These are phyloP conservation scores for Amoebophrya sp. DNA, from an alignment of 169 alveolate species.

Conservation along the genomic window DNA sequence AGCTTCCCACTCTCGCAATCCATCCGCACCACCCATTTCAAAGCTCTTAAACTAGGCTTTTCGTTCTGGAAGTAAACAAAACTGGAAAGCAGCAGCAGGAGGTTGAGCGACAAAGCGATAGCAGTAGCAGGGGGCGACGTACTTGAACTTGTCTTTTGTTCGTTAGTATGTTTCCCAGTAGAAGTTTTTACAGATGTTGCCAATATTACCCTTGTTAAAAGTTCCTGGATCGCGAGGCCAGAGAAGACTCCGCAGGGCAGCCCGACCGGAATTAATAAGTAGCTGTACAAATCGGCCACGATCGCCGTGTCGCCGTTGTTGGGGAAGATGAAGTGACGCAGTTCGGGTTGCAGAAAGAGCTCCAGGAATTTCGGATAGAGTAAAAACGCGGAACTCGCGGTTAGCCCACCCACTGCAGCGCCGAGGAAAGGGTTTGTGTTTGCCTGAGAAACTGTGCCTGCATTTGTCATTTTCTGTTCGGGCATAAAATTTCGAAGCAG, in stretches of 20 bases:
- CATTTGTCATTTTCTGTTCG: too few species aligned
- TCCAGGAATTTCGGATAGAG: not conserved
- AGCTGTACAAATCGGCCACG: not conserved
- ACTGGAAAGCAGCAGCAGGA: not conserved
- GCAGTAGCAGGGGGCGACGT: not conserved
- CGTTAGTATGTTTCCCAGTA: too few species aligned
- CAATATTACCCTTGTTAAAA: not conserved
- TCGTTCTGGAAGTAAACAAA: not conserved
- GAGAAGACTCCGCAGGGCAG: not conserved
- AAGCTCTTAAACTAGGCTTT: not conserved
- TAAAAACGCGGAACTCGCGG: not conserved
- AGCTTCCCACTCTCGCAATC: not conserved
- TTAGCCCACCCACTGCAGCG: not conserved
- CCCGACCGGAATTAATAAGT: not conserved
- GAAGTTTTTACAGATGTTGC: not conserved
- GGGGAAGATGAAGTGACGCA: not conserved
- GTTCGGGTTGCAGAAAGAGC: not conserved
- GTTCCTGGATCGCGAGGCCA: not conserved
- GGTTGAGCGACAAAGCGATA: not conserved
- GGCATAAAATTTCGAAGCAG: too few species aligned
- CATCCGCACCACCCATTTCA: not conserved
- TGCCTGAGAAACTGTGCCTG: too few species aligned
- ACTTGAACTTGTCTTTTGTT: too few species aligned
- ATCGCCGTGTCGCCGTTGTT: not conserved
- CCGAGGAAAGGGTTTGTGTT: too few species aligned